Evolutionary conservation across 1,284 basidiomycete species (phyloP).

Genomic region (Kalmanozyma brasiliensis): DNA sequence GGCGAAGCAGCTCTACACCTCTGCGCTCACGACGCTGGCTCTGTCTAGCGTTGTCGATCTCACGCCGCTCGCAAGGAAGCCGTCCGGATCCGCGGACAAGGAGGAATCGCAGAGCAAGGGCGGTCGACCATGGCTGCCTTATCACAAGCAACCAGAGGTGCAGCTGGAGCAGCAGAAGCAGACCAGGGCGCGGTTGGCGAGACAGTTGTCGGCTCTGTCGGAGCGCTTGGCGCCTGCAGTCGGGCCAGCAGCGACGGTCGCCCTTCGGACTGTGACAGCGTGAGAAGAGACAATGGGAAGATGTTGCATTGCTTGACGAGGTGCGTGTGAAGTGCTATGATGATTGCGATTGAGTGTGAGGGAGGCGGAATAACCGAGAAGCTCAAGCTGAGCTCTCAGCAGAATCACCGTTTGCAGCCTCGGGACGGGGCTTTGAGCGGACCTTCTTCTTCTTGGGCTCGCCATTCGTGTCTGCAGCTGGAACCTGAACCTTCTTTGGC

Average conservation of each 20-base stretch:
- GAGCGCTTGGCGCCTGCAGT: slow-evolving; percentile 10
- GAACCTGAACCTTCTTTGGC: neutral
- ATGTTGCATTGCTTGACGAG: neutral
- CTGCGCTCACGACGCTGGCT: slow-evolving; percentile 26
- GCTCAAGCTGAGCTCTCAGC: slow-evolving; percentile 14
- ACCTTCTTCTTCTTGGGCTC: slow-evolving; percentile 4
- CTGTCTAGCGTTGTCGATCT: slow-evolving; percentile 57
- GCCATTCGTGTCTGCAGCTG: slow-evolving; percentile 4
- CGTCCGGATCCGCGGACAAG: neutral
- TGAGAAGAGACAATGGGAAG: slow-evolving; percentile 1
- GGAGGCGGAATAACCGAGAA: no score
- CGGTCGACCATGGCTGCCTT: slow-evolving; percentile 39
- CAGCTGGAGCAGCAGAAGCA: slow-evolving; percentile 27
- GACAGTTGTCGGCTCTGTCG: slow-evolving; percentile 17
- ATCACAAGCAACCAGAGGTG: slow-evolving; percentile 35
- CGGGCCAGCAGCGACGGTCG: neutral
- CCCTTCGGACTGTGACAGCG: slow-evolving; percentile 6
- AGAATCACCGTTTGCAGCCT: slow-evolving; percentile 1
- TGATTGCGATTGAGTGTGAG: neutral
- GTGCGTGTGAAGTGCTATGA: slow-evolving; percentile 1
- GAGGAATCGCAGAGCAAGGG: slow-evolving; percentile 1
- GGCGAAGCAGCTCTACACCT: slow-evolving; percentile 18
- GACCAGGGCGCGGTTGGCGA: slow-evolving; percentile 10
- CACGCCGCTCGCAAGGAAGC: slow-evolving; percentile 14
- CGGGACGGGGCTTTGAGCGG: neutral